Conservation (phyloP, 495 filamentous ascomycete species). For the Coniosporium apollinis region DNA sequence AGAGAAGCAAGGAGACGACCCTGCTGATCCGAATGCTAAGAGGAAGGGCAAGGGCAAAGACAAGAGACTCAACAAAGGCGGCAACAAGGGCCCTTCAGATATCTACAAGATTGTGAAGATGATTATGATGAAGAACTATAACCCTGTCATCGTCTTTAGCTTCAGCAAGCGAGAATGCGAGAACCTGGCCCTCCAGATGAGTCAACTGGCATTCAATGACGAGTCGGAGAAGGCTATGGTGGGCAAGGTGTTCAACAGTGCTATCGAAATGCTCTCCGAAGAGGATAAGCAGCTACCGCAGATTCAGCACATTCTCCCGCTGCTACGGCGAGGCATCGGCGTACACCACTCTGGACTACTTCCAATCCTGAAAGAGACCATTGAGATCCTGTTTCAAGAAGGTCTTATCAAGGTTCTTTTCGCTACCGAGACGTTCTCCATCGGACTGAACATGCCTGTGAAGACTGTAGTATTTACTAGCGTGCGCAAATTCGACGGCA, state of each 20-base stretch:
- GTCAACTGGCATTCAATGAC: constrained; percentile 82
- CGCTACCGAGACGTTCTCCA: constrained; percentile 96
- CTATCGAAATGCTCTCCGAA: constrained; percentile 75
- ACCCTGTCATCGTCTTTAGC: constrained; percentile 97
- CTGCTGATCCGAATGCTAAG: constrained; percentile 58
- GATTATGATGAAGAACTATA: constrained; percentile 92
- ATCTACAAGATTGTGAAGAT: constrained; percentile 96
- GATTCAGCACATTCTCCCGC: constrained; percentile 77
- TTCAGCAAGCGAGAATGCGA: constrained; percentile 98
- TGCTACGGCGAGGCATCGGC: constrained; percentile 82
- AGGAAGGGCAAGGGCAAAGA: constrained; percentile 76
- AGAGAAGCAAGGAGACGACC: constrained; percentile 74
- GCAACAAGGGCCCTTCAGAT: constrained; percentile 53
- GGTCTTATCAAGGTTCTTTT: constrained; percentile 95
- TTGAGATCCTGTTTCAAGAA: constrained; percentile 97
- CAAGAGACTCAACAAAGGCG: constrained; percentile 78
- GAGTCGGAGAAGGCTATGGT: constrained; percentile 95
- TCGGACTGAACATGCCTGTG: constrained; percentile 96
- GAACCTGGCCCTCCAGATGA: constrained; percentile 66
- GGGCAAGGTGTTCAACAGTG: constrained; percentile 77
- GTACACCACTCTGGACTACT: constrained; percentile 93
- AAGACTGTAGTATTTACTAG: constrained; percentile 97
- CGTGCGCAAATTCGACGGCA: constrained; percentile 86
- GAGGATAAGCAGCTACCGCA: constrained; percentile 78
- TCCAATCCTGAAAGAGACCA: constrained; percentile 94